Conservation (phyloP, 495 filamentous ascomycete genomes). For the Penicillium coprophilum region DNA sequence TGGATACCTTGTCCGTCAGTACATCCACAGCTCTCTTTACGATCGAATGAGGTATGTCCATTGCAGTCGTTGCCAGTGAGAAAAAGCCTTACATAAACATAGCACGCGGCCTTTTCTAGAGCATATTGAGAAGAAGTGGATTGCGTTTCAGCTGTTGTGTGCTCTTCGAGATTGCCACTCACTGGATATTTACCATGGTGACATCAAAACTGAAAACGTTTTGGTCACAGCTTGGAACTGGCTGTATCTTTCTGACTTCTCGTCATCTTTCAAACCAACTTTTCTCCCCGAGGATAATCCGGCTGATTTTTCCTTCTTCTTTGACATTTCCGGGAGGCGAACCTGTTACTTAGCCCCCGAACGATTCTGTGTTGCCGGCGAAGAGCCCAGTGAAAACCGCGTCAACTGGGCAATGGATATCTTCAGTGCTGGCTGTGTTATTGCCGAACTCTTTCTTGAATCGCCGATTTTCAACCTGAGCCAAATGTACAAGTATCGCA, state of each 20-base stretch:
- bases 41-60: conserved; percentile 77
- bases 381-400: conserved; percentile 59
- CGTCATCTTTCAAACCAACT: conserved; percentile 90
- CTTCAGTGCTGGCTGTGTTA: conserved; percentile 95
- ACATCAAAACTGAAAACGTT: conserved; percentile 97
- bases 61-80: background rate
- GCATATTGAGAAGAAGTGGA: conserved; percentile 98
- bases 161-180: conserved; percentile 90
- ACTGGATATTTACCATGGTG: conserved; percentile 90
- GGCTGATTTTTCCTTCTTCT: conserved; percentile 95
- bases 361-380: conserved; percentile 72
- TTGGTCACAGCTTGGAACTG: conserved; percentile 99
- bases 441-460: conserved; percentile 97
- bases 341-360: conserved; percentile 98
- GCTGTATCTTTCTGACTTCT: conserved; percentile 97
- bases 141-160: conserved; percentile 93
- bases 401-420: conserved; percentile 98
- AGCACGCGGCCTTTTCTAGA: conserved; percentile 97
- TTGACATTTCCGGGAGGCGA: conserved; percentile 85
- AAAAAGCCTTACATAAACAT: conserved; percentile 15
- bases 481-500: conserved; percentile 91
- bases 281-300: conserved; percentile 96
- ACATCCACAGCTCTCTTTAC: conserved; percentile 93
- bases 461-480: conserved; percentile 88
- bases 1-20: conserved; percentile 95